Conservation (phyloP, 2,329 filamentous ascomycete genomes). For the Colletotrichum caudatum region DNA sequence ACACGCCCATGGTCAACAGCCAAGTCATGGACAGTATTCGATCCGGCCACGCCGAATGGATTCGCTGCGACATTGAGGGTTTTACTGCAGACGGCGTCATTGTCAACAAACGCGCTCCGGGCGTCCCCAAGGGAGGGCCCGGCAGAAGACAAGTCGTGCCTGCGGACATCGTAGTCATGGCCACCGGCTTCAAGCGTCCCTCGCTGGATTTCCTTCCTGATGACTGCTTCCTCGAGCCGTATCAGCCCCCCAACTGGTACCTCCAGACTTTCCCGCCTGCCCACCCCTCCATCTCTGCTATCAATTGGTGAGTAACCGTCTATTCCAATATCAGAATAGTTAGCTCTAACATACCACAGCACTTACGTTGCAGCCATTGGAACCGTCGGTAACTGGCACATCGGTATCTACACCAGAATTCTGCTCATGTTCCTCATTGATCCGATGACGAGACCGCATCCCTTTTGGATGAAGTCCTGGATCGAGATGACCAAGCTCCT, state of each 20-base stretch:
- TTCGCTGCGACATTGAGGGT: slow-evolving; percentile 81
- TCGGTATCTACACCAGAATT: slow-evolving; percentile 89
- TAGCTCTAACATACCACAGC: slow-evolving; percentile 53
- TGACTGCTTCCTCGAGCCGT: slow-evolving; percentile 79
- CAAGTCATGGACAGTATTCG: slow-evolving; percentile 83
- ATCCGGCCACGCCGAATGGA: slow-evolving; percentile 78
- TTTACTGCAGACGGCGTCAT: slow-evolving; percentile 73
- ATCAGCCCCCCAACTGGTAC: slow-evolving; percentile 87
- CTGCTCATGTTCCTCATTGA: slow-evolving; percentile 88
- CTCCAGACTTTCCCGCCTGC: slow-evolving; percentile 85
- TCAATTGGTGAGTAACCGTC: slow-evolving; percentile 68
- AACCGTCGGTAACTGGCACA: slow-evolving; percentile 88
- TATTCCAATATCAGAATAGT: too few relatives aligned
- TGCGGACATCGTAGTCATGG: slow-evolving; percentile 84
- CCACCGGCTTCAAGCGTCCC: slow-evolving; percentile 84
- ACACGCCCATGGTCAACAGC: slow-evolving; percentile 89
- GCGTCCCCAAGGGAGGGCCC: slow-evolving; percentile 81
- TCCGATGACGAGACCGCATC: slow-evolving; percentile 77
- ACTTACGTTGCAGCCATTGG: slow-evolving; percentile 86
- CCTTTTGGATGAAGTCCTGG: slow-evolving; percentile 85
- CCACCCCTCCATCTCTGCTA: slow-evolving; percentile 80
- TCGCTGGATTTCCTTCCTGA: slow-evolving; percentile 79
- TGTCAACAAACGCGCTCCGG: slow-evolving; percentile 78
- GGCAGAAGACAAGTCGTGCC: slow-evolving; percentile 75
- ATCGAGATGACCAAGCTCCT: slow-evolving; percentile 84